Conservation (phyloP, 768 basidiomycete species). For the Pleurotus cornucopiae region DNA sequence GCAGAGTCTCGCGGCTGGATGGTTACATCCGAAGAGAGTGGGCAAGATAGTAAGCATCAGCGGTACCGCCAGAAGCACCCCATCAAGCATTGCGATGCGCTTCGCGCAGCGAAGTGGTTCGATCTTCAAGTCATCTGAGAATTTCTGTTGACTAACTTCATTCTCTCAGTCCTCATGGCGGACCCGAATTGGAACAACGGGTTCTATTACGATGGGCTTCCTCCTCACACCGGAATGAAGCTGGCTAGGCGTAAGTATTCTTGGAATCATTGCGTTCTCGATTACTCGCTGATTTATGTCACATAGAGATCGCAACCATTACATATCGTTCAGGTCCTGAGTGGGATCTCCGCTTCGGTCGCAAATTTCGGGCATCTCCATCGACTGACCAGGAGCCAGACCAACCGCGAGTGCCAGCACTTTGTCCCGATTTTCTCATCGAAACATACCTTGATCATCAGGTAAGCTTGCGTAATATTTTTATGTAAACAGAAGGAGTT, state of each 20-base stretch:
- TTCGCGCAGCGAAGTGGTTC: conserved; percentile 94
- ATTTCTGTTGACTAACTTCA: background rate
- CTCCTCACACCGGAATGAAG: conserved; percentile 98
- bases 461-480: conserved; percentile 50
- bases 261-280: background rate
- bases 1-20: conserved; percentile 95
- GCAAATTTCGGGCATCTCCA: conserved; percentile 53
- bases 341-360: conserved; percentile 97
- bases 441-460: conserved; percentile 98
- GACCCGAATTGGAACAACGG: conserved; percentile 99
- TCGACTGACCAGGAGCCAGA: conserved; percentile 25
- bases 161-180: conserved; percentile 86
- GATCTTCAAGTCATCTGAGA: conserved; percentile 20
- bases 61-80: conserved; percentile 89
- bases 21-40: conserved; percentile 86
- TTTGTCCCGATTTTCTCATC: conserved; percentile 97
- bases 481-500: conserved; percentile 23
- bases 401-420: conserved; percentile 52
- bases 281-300: background rate
- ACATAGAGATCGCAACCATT: conserved; percentile 93
- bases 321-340: conserved; percentile 99
- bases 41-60: conserved; percentile 91
- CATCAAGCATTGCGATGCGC: conserved; percentile 91
- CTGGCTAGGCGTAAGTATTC: conserved; percentile 77
- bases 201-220: conserved; percentile 93